Evolutionary conservation across 805 yeast genomes (phyloP).

Genomic region (Cyberlindnera subsufficiens): DNA sequence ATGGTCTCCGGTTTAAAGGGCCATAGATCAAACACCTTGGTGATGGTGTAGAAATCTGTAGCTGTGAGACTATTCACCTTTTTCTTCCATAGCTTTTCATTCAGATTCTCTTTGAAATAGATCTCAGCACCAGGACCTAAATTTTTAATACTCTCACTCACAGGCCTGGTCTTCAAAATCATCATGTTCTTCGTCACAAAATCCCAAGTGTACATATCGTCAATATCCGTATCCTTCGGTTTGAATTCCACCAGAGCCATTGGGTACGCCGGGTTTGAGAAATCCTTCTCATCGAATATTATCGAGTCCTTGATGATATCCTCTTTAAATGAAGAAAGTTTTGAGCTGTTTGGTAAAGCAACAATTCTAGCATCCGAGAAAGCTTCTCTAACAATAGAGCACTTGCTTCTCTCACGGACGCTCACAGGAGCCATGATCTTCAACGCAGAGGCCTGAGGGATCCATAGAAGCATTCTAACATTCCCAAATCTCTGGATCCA

Average conservation of each 20-base stretch:
- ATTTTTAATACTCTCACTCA: slow-evolving; percentile 40
- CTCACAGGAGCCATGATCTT: slow-evolving; percentile 57
- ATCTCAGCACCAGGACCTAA: slow-evolving; percentile 81
- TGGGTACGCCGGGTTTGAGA: slow-evolving; percentile 19
- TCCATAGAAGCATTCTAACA: slow-evolving; percentile 69
- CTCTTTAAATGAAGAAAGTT: slow-evolving; percentile 16
- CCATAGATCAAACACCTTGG: slow-evolving; percentile 60
- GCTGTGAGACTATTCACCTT: slow-evolving; percentile 42
- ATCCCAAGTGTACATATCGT: slow-evolving; percentile 54
- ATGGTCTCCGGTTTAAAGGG: slow-evolving; percentile 72
- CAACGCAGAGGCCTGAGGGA: slow-evolving; percentile 52
- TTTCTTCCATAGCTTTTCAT: slow-evolving; percentile 34
- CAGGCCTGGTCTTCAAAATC: slow-evolving; percentile 38
- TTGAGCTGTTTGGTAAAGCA: slow-evolving; percentile 36
- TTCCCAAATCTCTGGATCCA: slow-evolving; percentile 74
- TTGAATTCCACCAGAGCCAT: slow-evolving; percentile 49
- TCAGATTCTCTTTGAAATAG: slow-evolving; percentile 34
- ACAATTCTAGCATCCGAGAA: slow-evolving; percentile 53
- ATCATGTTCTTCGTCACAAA: slow-evolving; percentile 59
- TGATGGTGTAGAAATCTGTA: slow-evolving; percentile 49
- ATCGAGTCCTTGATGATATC: slow-evolving; percentile 15
- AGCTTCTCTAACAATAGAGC: slow-evolving; percentile 59
- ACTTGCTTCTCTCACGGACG: slow-evolving; percentile 48
- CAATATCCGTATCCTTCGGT: slow-evolving; percentile 37
- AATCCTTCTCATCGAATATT: slow-evolving; percentile 23